Percentiles rank a stretch among this genome's conserved stretches.
phyloP scores from a whole-genome alignment of 306 rosid species.

The Fragaria nilgerrensis region DNA sequence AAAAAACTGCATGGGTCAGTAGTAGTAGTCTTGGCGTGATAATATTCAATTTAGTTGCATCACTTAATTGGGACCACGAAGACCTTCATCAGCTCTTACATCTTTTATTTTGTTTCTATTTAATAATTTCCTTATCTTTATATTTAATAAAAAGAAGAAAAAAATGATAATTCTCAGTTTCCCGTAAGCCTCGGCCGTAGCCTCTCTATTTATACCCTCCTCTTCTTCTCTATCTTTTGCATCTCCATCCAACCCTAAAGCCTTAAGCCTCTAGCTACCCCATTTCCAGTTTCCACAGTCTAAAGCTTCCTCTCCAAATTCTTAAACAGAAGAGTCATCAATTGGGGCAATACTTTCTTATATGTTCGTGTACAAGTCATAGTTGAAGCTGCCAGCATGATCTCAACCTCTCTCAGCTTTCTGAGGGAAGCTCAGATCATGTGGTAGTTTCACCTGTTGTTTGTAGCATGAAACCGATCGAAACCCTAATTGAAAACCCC shows the following conservation, averaged over 20 bases:
- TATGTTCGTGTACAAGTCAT: slow-evolving; percentile 48
- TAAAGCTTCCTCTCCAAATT: neutral
- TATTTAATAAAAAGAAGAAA: neutral
- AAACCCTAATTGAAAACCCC: slow-evolving; percentile 28
- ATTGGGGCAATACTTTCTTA: neutral
- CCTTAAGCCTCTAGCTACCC: neutral
- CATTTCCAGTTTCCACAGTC: neutral
- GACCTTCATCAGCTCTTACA: slow-evolving; percentile 25
- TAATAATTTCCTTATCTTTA: slow-evolving; percentile 23
- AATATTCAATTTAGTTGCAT: slow-evolving; percentile 73
- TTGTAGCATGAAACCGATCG: slow-evolving; percentile 41
- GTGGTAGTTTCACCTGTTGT: slow-evolving; percentile 98
- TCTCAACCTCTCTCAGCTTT: slow-evolving; percentile 68
- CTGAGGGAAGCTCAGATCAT: slow-evolving; percentile 91
- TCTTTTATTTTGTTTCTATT: slow-evolving; percentile 30
- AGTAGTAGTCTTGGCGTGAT: slow-evolving; percentile 69
- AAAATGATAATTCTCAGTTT: neutral
- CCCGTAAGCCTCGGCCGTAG: neutral
- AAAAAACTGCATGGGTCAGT: slow-evolving; percentile 67
- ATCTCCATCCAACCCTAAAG: slow-evolving; percentile 14
- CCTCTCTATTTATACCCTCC: slow-evolving; percentile 47
- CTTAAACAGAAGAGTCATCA: neutral
- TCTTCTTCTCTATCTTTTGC: slow-evolving; percentile 39
- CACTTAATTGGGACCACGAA: slow-evolving; percentile 62
- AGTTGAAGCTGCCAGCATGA: slow-evolving; percentile 99